Conservation (phyloP, 2,329 filamentous ascomycete genomes). For the Lasiodiplodia theobromae region DNA sequence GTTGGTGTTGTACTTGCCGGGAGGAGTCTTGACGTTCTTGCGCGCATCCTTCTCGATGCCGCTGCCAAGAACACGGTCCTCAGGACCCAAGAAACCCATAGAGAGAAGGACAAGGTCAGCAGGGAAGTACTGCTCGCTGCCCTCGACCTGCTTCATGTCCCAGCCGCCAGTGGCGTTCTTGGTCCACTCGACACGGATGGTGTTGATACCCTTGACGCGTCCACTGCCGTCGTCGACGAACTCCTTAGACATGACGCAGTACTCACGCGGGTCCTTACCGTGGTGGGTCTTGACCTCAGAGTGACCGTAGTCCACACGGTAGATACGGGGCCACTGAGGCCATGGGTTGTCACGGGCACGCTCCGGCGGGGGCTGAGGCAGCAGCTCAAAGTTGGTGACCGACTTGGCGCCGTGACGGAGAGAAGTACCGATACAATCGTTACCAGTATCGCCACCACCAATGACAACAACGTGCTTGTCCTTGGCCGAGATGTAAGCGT, state of each 20-base stretch:
- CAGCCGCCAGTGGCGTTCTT: conserved; percentile 87
- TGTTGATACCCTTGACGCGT: conserved; percentile 94
- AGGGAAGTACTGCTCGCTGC: conserved; percentile 93
- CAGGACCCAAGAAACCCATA: conserved; percentile 96
- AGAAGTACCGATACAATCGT: conserved; percentile 97
- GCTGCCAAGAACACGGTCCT: conserved; percentile 86
- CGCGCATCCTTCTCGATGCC: conserved; percentile 88
- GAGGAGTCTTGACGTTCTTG: conserved; percentile 94
- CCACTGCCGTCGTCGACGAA: conserved; percentile 90
- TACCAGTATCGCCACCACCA: conserved; percentile 96
- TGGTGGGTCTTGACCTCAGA: conserved; percentile 95
- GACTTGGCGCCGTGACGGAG: conserved; percentile 95
- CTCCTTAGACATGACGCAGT: conserved; percentile 97
- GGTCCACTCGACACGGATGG: conserved; percentile 93
- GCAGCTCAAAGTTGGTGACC: conserved; percentile 93
- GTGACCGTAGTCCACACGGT: conserved; percentile 98
- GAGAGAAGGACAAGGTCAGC: conserved; percentile 92
- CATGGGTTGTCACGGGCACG: conserved; percentile 94
- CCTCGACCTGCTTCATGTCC: conserved; percentile 98
- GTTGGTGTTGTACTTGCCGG: conserved; percentile 88
- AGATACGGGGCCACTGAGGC: conserved; percentile 98
- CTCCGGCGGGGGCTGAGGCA: conserved; percentile 90
- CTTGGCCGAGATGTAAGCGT: conserved; percentile 90
- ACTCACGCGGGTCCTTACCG: conserved; percentile 95
- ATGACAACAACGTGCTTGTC: conserved; percentile 96